Base-by-base conservation (phyloP, 352 stramenopile genomes). In the Phytophthora pseudosyringae region DNA sequence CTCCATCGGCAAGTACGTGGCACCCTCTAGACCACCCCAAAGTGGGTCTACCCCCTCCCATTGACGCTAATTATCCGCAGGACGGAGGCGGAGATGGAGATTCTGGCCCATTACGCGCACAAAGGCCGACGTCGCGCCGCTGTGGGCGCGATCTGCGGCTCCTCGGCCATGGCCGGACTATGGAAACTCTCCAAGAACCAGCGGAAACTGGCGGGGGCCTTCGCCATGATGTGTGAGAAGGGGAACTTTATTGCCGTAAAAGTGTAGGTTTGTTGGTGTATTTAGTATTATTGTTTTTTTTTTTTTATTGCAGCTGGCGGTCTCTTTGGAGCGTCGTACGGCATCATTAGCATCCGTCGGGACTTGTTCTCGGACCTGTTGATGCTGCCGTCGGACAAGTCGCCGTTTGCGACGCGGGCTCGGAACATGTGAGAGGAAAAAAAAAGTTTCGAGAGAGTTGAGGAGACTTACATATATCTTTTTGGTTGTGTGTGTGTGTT, bases 351-450 rank as follows among this genome's bases (percentile, higher is more conserved):
- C 45, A 87, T 94, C 53, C 86, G 86, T 48, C 73, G 73, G 10
- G 71, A 86, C 13, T 65, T 92, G 35, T 90, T 94, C 41, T 70
- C 76, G 33, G 83, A 94, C 52, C 69, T 94, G 4, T 67, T 94
- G 39, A 78, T 78, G 56, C 63, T 94, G 13, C 83, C 86, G 13
- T 64, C 72, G 8, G 83, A 92, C 4, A 74, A 85, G 44, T 94
- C 86, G 11, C 81, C 78, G 4, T 92, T 94, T 63, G 83, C 86
- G 0, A 50, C 43, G 36, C 69, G 68, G n/a, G 75, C 80, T 2
- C 76, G 80, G 26, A 57, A 62, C 57, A 81, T 90, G 83, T 88
- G 66, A 59, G 57, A 21, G 12, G 16, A 10, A 48, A 13, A 10
- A 64, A n/a, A 12, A 52, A 45, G n/a, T n/a, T 16, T 26, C 43